Conservation (phyloP, 2,329 filamentous ascomycete species). For the Sordariomycetes sp. region DNA sequence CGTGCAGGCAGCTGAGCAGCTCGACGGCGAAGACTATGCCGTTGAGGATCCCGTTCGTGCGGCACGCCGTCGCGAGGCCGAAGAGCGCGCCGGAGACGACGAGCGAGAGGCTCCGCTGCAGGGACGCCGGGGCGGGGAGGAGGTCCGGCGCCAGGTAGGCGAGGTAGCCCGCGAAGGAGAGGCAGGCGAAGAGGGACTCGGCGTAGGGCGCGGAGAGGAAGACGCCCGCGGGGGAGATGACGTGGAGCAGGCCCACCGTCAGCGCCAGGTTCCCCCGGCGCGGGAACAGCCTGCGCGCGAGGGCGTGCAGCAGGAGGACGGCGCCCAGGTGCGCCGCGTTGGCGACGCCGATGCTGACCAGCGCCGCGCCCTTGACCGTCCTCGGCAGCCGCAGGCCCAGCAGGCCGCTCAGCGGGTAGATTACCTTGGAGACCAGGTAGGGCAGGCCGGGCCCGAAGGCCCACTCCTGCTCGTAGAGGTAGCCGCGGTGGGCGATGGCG, state of each 20-base stretch:
- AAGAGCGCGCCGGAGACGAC: slow-evolving; percentile 59
- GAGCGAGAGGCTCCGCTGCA: slow-evolving; percentile 23
- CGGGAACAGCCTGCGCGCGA: slow-evolving; percentile 46
- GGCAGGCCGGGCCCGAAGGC: slow-evolving; percentile 55
- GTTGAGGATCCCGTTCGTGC: slow-evolving; percentile 80
- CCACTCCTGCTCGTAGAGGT: slow-evolving; percentile 76
- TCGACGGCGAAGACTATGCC: slow-evolving; percentile 62
- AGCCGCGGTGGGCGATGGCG: slow-evolving; percentile 49
- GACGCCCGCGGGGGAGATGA: slow-evolving; percentile 77
- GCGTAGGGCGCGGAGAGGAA: slow-evolving; percentile 83
- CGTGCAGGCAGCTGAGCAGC: slow-evolving; percentile 24
- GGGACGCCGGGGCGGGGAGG: slow-evolving; percentile 19
- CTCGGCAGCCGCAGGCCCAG: slow-evolving; percentile 1
- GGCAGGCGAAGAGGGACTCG: slow-evolving; percentile 67
- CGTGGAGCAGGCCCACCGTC: slow-evolving; percentile 61
- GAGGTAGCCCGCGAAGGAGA: slow-evolving; percentile 66
- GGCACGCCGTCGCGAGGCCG: slow-evolving; percentile 60
- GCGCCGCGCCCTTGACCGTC: slow-evolving; percentile 6
- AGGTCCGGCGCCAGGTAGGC: slow-evolving; percentile 46
- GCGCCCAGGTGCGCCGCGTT: slow-evolving; percentile 69
- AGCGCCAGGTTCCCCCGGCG: slow-evolving; percentile 47
- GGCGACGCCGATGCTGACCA: slow-evolving; percentile 56
- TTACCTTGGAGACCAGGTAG: slow-evolving; percentile 18
- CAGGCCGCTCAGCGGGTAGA: slow-evolving; percentile 4
- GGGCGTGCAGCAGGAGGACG: slow-evolving; percentile 58